Percentiles rank a stretch among this genome's conserved stretches.
These are phyloP conservation scores for Podila clonocystis DNA, from an alignment of 192 early-diverging fungal species.

Conservation along the genomic window DNA sequence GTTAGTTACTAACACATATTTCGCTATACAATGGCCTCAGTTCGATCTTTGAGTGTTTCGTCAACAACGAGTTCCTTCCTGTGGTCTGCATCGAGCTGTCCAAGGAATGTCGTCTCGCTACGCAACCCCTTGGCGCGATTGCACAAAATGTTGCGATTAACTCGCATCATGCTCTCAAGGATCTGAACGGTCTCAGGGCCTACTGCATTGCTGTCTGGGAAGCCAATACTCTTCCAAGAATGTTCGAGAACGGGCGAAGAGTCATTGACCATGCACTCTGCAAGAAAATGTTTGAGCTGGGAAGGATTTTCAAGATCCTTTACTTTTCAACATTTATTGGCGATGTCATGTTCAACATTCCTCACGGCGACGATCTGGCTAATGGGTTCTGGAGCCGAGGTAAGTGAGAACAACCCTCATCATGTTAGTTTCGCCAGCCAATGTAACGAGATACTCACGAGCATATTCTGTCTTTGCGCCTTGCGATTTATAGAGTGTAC, in stretches of 20 bases:
- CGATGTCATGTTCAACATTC: conserved; percentile 66
- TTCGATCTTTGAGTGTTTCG: conserved; percentile 69
- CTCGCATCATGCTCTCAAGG: conserved; percentile 56
- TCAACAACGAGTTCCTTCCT: conserved; percentile 75
- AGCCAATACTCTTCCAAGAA: conserved; percentile 67
- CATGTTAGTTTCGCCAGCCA: background rate
- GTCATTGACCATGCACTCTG: conserved; percentile 71
- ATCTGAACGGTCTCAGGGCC: conserved; percentile 64
- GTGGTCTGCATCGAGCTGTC: conserved; percentile 66
- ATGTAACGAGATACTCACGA: background rate
- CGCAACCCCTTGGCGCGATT: conserved; percentile 22
- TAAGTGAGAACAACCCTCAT: background rate
- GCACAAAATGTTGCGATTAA: conserved; percentile 51
- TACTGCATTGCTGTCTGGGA: conserved; percentile 69
- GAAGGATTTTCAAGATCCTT: conserved; percentile 59
- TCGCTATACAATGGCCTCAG: conserved; percentile 21
- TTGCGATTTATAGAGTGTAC: conserved; percentile 20
- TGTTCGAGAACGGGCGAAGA: conserved; percentile 69
- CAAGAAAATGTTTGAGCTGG: conserved; percentile 68
- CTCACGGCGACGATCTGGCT: conserved; percentile 49
- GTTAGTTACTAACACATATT: conserved; percentile 4
- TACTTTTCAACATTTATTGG: conserved; percentile 69
- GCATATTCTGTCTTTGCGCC: background rate
- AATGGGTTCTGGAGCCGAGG: conserved; percentile 57
- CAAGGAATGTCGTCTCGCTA: conserved; percentile 25